Conservation (phyloP, 2,329 filamentous ascomycete genomes). For the Ophiocordyceps sinensis region DNA sequence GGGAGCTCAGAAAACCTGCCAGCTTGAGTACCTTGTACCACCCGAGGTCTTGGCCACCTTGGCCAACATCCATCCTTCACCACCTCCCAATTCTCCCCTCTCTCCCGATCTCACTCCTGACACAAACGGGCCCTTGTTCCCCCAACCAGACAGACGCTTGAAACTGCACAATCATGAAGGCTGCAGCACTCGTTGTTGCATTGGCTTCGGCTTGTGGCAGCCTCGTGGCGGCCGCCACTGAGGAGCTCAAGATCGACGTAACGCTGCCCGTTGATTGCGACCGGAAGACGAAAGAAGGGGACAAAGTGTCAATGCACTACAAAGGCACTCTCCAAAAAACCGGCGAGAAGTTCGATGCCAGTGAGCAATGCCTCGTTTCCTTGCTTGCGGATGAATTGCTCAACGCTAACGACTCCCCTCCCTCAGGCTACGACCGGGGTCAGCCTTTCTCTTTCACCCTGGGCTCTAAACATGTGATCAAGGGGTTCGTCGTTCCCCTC, state of each 20-base stretch:
- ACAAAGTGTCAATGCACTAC: constrained; percentile 80
- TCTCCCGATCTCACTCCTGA: too few relatives aligned
- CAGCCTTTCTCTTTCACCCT: constrained; percentile 66
- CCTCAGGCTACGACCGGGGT: constrained; percentile 56
- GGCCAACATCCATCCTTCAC: too few relatives aligned
- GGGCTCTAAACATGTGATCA: constrained; percentile 73
- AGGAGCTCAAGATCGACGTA: constrained; percentile 64
- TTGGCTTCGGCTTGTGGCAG: constrained; percentile 36
- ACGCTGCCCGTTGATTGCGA: constrained; percentile 62
- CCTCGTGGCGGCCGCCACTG: constrained; percentile 31
- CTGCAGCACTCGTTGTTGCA: constrained; percentile 31
- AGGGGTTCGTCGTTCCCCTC: constrained; percentile 43
- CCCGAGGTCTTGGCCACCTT: too few relatives aligned
- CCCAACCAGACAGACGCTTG: too few relatives aligned
- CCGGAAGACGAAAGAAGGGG: constrained; percentile 61
- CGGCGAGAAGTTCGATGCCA: constrained; percentile 73
- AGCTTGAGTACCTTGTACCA: too few relatives aligned
- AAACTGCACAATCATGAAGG: constrained; percentile 25
- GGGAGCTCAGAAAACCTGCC: too few relatives aligned
- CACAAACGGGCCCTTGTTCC: too few relatives aligned
- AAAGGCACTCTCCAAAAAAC: constrained; percentile 60
- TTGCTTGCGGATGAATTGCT: neutral
- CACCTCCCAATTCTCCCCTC: too few relatives aligned
- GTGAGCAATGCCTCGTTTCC: constrained; percentile 14
- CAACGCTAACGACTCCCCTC: constrained; percentile 1